These are phyloP conservation scores for Melocanna baccifera DNA, from an alignment of 176 grass and related monocot species.

Conservation along the genomic window DNA sequence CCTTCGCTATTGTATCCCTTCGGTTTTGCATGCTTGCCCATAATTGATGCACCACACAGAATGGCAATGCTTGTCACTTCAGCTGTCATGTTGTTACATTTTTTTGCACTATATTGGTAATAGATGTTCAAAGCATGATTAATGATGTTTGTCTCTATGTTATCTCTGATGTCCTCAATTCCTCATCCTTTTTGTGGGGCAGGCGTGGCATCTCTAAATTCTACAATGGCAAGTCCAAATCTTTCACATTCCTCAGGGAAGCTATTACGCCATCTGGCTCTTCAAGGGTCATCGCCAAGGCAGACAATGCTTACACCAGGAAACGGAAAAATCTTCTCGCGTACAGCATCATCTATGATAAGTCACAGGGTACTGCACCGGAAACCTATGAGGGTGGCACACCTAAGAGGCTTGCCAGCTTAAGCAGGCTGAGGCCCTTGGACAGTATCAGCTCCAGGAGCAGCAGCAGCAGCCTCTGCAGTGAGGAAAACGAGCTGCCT, in stretches of 20 bases:
- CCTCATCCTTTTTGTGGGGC: background rate
- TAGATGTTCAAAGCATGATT: background rate
- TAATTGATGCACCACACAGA: background rate
- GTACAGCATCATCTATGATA: conserved; percentile 41
- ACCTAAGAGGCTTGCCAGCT: conserved; percentile 28
- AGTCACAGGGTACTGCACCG: background rate
- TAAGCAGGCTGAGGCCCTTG: conserved; percentile 9
- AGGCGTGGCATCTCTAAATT: conserved; percentile 69
- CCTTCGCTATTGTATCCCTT: background rate
- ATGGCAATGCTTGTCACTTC: background rate
- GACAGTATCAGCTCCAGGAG: conserved; percentile 24
- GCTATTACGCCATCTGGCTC: conserved; percentile 44
- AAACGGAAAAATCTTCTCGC: conserved; percentile 63
- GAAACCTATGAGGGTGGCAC: background rate
- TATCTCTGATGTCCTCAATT: background rate
- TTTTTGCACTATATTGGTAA: background rate
- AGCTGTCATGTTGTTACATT: background rate
- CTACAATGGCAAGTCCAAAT: conserved; percentile 69
- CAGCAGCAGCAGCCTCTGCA: conserved; percentile 31
- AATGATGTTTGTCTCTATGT: background rate
- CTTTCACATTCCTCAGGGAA: conserved; percentile 48
- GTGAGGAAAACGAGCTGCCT: conserved; percentile 7
- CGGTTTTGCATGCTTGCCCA: background rate
- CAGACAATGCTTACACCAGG: conserved; percentile 49
- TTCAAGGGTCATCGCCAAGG: conserved; percentile 54